phyloP scores from a whole-genome alignment of 1,139 yeast genomes.

The Suhomyces bribrorum region DNA sequence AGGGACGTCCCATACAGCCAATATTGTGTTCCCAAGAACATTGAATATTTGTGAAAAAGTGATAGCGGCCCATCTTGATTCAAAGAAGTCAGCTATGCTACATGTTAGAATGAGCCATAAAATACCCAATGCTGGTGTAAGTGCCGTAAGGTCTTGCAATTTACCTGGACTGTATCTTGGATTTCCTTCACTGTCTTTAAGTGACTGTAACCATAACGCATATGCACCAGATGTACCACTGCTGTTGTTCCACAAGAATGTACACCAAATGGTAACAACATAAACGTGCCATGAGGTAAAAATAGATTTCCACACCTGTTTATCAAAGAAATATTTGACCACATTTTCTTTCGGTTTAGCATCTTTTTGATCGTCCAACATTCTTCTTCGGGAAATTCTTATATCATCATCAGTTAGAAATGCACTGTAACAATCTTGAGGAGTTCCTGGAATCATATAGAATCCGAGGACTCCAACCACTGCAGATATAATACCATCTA shows the following conservation, averaged over 20 bases:
- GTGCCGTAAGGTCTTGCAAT: constrained; percentile 41
- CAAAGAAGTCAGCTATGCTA: constrained; percentile 47
- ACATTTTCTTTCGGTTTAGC: constrained; percentile 27
- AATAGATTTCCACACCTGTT: constrained; percentile 23
- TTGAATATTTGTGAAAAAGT: constrained; percentile 50
- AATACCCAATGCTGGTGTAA: constrained; percentile 55
- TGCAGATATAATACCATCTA: constrained; percentile 62
- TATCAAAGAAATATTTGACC: constrained; percentile 25
- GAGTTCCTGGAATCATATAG: constrained; percentile 67
- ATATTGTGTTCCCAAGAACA: constrained; percentile 37
- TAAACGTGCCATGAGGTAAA: constrained; percentile 30
- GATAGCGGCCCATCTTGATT: constrained; percentile 58
- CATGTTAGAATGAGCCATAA: constrained; percentile 48
- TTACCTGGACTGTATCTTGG: constrained; percentile 29
- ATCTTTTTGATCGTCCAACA: constrained; percentile 42
- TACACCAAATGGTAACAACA: constrained; percentile 22
- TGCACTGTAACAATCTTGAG: constrained; percentile 54
- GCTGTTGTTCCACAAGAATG: constrained; percentile 33
- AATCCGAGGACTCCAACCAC: constrained; percentile 63
- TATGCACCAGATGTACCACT: constrained; percentile 49
- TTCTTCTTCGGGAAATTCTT: constrained; percentile 55
- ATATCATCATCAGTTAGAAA: constrained; percentile 63
- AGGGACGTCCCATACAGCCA: constrained; percentile 49
- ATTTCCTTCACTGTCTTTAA: constrained; percentile 24
- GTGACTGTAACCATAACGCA: constrained; percentile 41